Evolutionary conservation across 2,329 filamentous ascomycete species (phyloP).

Genomic region (Aureobasidium leucospermi): DNA sequence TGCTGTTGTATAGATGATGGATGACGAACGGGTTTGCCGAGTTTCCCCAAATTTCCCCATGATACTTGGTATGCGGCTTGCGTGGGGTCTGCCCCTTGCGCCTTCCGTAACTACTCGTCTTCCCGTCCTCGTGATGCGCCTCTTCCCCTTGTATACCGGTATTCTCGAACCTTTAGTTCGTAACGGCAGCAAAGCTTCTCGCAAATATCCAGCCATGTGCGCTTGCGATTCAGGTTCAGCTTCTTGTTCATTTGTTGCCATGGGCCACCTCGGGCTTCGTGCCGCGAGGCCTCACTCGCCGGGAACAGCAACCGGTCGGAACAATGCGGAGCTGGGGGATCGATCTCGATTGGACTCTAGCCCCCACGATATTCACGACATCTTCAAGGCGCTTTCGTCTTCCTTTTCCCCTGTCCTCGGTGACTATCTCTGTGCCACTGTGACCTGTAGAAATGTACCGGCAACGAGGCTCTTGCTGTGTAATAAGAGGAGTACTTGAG

Average conservation of each 20-base stretch:
- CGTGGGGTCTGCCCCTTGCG: background rate
- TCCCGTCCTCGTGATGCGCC: background rate
- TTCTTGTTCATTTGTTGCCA: background rate
- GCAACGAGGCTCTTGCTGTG: too few species aligned
- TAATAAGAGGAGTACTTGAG: too few species aligned
- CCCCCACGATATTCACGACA: background rate
- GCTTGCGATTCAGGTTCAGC: background rate
- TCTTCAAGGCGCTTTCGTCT: background rate
- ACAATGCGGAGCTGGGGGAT: background rate
- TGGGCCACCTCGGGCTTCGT: background rate
- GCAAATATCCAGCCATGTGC: background rate
- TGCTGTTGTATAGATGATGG: background rate
- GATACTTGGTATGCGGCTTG: background rate
- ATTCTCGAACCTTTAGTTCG: background rate
- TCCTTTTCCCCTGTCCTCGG: background rate
- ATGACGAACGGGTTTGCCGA: background rate
- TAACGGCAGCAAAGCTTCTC: background rate
- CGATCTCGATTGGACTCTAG: background rate
- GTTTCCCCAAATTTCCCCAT: slow-evolving; percentile 4
- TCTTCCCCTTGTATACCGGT: background rate
- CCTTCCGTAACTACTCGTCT: background rate
- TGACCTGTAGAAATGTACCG: too few species aligned
- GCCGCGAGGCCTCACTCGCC: background rate
- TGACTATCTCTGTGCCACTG: too few species aligned
- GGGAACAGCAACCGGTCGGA: background rate